A percentile compares a stretch with the other conserved stretches of the same genome.
Evolutionary conservation across 768 basidiomycete species (phyloP).

Genomic region (Cystofilobasidium bisporidii): DNA sequence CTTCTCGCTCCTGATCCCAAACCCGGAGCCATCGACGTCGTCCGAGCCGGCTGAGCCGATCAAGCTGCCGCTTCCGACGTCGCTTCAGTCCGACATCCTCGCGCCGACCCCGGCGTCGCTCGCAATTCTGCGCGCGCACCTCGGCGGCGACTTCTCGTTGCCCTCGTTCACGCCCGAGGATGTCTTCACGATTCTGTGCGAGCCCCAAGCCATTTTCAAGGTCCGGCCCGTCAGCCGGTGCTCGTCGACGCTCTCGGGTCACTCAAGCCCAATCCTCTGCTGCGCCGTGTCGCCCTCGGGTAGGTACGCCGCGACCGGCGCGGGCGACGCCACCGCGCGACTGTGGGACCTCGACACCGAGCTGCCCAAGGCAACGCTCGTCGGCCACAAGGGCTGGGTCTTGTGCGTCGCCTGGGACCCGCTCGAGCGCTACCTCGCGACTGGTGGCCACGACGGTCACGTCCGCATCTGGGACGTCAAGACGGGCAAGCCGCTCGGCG

Average conservation of each 20-base stretch:
- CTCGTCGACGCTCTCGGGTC: constrained; percentile 85
- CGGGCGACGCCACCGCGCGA: constrained; percentile 83
- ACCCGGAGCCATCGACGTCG: constrained; percentile 29
- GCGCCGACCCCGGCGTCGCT: constrained; percentile 29
- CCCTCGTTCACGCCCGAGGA: constrained; percentile 51
- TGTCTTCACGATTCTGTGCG: constrained; percentile 74
- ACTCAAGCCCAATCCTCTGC: constrained; percentile 84
- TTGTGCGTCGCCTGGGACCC: constrained; percentile 97
- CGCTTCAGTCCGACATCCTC: constrained; percentile 71
- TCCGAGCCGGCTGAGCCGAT: constrained; percentile 48
- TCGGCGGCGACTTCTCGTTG: constrained; percentile 13
- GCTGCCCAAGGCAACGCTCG: constrained; percentile 72
- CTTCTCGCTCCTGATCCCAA: constrained; percentile 30
- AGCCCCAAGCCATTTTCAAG: constrained; percentile 90
- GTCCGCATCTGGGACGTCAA: constrained; percentile 88
- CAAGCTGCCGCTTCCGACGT: constrained; percentile 71
- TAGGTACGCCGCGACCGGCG: constrained; percentile 79
- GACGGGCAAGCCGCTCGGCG: constrained; percentile 76
- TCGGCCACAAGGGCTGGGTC: constrained; percentile 92
- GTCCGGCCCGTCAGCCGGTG: constrained; percentile 90
- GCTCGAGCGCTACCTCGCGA: constrained; percentile 77
- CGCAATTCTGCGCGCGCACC: constrained; percentile 22
- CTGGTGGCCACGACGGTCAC: constrained; percentile 85
- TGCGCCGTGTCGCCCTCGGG: constrained; percentile 94
- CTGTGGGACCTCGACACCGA: constrained; percentile 93